phyloP scores from a whole-genome alignment of 371 early-diverging fungal genomes.

The Syncephalastrum racemosum region DNA sequence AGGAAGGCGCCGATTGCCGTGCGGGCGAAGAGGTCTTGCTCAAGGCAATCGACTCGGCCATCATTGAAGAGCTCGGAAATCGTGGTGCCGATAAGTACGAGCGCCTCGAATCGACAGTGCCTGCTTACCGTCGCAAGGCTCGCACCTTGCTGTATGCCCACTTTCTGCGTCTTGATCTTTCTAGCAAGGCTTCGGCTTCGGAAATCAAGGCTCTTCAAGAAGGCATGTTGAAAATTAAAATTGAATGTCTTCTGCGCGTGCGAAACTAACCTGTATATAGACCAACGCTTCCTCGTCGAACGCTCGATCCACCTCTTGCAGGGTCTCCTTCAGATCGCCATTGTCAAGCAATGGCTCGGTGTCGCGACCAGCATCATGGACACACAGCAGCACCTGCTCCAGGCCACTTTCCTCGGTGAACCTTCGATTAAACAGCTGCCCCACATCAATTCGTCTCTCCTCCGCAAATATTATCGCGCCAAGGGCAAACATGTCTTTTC shows the following conservation, averaged over 20 bases:
- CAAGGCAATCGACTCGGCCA: slow-evolving; percentile 46
- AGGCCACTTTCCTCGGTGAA: slow-evolving; percentile 74
- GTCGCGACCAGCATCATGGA: slow-evolving; percentile 66
- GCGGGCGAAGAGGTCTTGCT: slow-evolving; percentile 55
- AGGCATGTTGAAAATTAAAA: slow-evolving; percentile 40
- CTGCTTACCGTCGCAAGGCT: slow-evolving; percentile 69
- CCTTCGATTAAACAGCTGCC: slow-evolving; percentile 88
- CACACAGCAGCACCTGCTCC: slow-evolving; percentile 77
- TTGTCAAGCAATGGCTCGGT: slow-evolving; percentile 80
- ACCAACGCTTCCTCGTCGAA: slow-evolving; percentile 74
- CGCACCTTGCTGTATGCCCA: slow-evolving; percentile 84
- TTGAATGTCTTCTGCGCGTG: too few species aligned
- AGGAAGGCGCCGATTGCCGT: slow-evolving; percentile 53
- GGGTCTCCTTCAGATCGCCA: slow-evolving; percentile 87
- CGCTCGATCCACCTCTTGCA: slow-evolving; percentile 71
- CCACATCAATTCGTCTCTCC: slow-evolving; percentile 51
- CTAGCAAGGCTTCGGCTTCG: slow-evolving; percentile 16
- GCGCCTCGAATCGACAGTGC: slow-evolving; percentile 20
- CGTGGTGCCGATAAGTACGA: slow-evolving; percentile 62
- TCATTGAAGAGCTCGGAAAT: slow-evolving; percentile 62
- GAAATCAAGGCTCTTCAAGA: slow-evolving; percentile 7
- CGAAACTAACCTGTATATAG: slow-evolving; percentile 22
- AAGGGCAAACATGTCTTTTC: slow-evolving; percentile 39
- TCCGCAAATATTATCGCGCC: slow-evolving; percentile 30
- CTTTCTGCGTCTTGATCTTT: slow-evolving; percentile 70